phyloP scores from a whole-genome alignment of 306 rosid species.

The Vachellia collinsii region DNA sequence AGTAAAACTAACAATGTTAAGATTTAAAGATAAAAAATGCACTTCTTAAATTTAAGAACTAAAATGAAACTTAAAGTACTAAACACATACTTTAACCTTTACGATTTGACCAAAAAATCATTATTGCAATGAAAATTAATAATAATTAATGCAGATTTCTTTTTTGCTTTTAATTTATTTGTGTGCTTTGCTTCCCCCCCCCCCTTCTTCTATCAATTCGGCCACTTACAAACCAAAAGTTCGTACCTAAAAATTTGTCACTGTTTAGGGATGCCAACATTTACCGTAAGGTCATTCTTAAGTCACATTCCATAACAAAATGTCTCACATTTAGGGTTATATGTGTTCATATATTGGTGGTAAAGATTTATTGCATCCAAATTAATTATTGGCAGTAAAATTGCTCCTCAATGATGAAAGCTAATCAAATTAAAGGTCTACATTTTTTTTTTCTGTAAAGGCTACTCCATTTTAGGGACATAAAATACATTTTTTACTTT shows the following conservation, averaged over 20 bases:
- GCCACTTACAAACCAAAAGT: slow-evolving; percentile 32
- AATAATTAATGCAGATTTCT: slow-evolving; percentile 23
- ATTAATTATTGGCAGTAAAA: neutral
- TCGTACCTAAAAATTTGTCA: slow-evolving; percentile 20
- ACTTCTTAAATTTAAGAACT: too few relatives aligned
- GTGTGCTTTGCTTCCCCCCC: slow-evolving; percentile 8
- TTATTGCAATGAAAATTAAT: slow-evolving; percentile 29
- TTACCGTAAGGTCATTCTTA: neutral
- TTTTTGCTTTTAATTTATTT: slow-evolving; percentile 43
- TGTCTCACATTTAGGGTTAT: neutral
- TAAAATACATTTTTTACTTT: neutral
- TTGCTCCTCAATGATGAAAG: slow-evolving; percentile 22
- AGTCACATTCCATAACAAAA: neutral
- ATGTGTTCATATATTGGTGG: neutral
- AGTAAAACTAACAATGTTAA: too few relatives aligned
- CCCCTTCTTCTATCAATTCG: slow-evolving; percentile 46
- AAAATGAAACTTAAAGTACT: too few relatives aligned
- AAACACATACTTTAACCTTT: too few relatives aligned
- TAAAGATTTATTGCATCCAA: neutral
- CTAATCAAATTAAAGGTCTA: neutral
- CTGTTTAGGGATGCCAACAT: slow-evolving; percentile 15
- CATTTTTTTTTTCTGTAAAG: neutral
- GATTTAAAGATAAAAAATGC: too few relatives aligned
- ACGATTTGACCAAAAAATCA: neutral
- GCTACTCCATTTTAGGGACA: slow-evolving; percentile 34